Evolutionary conservation across 768 basidiomycete genomes (phyloP).

Genomic region (Pleurotus platypus): DNA sequence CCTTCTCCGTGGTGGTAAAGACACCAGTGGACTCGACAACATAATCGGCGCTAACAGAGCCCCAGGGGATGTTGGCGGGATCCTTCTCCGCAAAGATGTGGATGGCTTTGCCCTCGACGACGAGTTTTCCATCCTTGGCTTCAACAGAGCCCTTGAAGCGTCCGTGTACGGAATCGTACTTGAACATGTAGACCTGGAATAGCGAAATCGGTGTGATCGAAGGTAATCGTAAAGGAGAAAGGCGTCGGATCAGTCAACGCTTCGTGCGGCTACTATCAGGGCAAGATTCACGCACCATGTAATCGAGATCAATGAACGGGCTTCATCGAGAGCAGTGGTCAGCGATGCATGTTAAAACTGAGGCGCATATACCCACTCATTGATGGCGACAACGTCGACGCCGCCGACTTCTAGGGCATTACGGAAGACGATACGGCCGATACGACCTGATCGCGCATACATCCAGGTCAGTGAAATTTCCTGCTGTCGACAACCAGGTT

Average conservation of each 20-base stretch:
- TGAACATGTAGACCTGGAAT: conserved; percentile 93
- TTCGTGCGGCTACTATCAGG: not conserved
- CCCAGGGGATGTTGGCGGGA: conserved; percentile 84
- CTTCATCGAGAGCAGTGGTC: conserved; percentile 33
- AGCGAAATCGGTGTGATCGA: not conserved
- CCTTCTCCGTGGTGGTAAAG: conserved; percentile 96
- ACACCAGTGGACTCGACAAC: conserved; percentile 98
- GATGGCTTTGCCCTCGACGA: conserved; percentile 77
- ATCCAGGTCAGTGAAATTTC: not conserved
- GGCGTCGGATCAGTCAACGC: not conserved
- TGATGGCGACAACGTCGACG: conserved; percentile 88
- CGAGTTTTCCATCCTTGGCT: conserved; percentile 85
- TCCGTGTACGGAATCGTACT: conserved; percentile 92
- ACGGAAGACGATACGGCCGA: conserved; percentile 96
- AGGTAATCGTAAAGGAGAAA: not conserved
- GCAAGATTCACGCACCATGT: conserved; percentile 68
- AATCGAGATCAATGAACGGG: conserved; percentile 95
- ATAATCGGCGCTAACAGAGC: conserved; percentile 79
- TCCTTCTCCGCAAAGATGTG: conserved; percentile 82
- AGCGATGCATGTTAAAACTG: not conserved
- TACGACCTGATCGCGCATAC: conserved; percentile 67
- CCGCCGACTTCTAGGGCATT: conserved; percentile 75
- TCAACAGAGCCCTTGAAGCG: conserved; percentile 85
- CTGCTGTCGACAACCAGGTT: not conserved
- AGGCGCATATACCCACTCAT: conserved; percentile 63